A percentile compares a stretch with the other conserved stretches of the same genome.
phyloP scores from a whole-genome alignment of 1,284 basidiomycete species.

The Cryptococcus jaspeensis region DNA sequence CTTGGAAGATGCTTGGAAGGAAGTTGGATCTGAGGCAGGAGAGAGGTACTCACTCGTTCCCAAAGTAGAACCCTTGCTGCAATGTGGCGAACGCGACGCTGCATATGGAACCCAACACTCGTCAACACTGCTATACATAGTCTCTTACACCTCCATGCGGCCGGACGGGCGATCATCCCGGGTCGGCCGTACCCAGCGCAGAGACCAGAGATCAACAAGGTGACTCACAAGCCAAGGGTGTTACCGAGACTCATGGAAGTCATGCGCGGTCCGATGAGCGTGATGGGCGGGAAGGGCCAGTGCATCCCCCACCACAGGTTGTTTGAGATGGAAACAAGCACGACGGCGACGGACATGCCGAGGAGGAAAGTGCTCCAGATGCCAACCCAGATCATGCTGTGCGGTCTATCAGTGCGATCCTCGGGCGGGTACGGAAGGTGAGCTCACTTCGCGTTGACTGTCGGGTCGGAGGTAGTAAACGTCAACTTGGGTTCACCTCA shows the following conservation, averaged over 20 bases:
- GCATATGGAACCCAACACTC: no score
- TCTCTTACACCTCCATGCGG: no score
- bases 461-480: background rate
- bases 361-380: conserved; percentile 31
- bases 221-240: conserved; percentile 35
- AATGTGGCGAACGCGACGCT: conserved; percentile 26
- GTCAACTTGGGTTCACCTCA: background rate
- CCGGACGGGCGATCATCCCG: no score
- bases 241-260: conserved; percentile 33
- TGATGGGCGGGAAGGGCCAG: conserved; percentile 25
- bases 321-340: conserved; percentile 30
- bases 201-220: background rate
- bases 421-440: background rate
- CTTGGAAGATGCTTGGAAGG: background rate
- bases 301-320: conserved; percentile 39
- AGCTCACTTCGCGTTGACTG: conserved; percentile 9
- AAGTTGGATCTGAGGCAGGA: background rate
- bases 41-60: conserved; percentile 10
- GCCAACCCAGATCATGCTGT: conserved; percentile 25
- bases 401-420: background rate
- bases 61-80: conserved; percentile 29
- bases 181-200: background rate
- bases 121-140: no score
- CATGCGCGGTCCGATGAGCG: conserved; percentile 32
- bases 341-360: conserved; percentile 28